phyloP scores from a whole-genome alignment of 371 early-diverging fungal species.

The Mucor mucedo region DNA sequence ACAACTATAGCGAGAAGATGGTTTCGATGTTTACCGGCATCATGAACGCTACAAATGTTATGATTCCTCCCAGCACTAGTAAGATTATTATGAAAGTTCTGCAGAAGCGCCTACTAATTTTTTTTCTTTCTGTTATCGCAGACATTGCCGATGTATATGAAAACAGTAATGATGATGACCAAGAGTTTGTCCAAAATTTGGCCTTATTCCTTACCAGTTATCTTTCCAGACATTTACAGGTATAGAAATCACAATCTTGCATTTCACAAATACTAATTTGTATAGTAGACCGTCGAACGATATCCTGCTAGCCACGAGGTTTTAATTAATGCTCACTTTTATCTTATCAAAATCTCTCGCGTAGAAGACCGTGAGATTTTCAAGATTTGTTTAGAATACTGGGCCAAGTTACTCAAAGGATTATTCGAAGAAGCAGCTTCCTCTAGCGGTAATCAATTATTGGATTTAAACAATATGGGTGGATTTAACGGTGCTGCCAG shows the following conservation, averaged over 20 bases:
- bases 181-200: constrained; percentile 68
- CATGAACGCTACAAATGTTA: constrained; percentile 69
- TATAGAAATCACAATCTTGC: constrained; percentile 30
- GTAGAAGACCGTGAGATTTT: constrained; percentile 97
- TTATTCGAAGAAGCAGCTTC: constrained; percentile 81
- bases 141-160: constrained; percentile 77
- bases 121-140: not conserved
- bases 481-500: constrained; percentile 25
- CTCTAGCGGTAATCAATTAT: constrained; percentile 49
- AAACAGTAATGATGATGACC: constrained; percentile 82
- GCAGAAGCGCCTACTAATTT: not conserved
- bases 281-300: constrained; percentile 49
- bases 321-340: constrained; percentile 86
- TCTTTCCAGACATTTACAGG: constrained; percentile 82
- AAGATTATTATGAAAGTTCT: not conserved
- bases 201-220: constrained; percentile 81
- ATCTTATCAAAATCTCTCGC: constrained; percentile 86
- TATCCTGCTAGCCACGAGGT: constrained; percentile 63
- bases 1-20: constrained; percentile 84
- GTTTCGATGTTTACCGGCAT: constrained; percentile 80
- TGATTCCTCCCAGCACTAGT: constrained; percentile 68
- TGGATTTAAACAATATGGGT: constrained; percentile 47
- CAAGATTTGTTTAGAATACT: constrained; percentile 97
- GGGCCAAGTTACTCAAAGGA: constrained; percentile 89
- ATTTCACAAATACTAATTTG: not conserved